phyloP scores from a whole-genome alignment of 306 rosid genomes.

The Cicer arietinum region DNA sequence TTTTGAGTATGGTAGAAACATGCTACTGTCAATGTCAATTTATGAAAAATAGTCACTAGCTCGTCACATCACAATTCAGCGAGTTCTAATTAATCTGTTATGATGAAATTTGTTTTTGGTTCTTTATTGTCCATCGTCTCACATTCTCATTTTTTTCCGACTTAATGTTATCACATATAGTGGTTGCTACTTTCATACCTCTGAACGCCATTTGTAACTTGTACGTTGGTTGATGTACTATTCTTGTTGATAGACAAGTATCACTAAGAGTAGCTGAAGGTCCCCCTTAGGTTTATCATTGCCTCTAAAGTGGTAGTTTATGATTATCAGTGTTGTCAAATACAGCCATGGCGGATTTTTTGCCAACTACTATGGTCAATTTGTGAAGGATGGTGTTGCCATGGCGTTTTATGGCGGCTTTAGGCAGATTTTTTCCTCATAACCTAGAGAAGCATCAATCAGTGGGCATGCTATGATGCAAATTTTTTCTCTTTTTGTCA shows the following conservation, averaged over 20 bases:
- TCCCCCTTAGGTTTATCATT: slow-evolving; percentile 17
- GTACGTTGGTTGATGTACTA: slow-evolving; percentile 33
- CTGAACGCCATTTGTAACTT: slow-evolving; percentile 32
- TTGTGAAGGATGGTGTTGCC: not conserved
- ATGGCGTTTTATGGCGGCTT: not conserved
- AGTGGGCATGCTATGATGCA: slow-evolving; percentile 37
- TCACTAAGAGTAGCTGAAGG: slow-evolving; percentile 31
- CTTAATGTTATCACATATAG: not conserved
- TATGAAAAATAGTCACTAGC: slow-evolving; percentile 19
- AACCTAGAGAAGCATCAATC: slow-evolving; percentile 35
- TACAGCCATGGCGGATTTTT: not conserved
- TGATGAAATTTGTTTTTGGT: slow-evolving; percentile 8
- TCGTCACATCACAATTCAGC: slow-evolving; percentile 20
- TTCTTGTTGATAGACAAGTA: slow-evolving; percentile 2
- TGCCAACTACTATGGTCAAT: not conserved
- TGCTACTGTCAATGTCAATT: not conserved
- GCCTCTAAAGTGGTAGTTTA: slow-evolving; percentile 30
- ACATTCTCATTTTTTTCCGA: slow-evolving; percentile 5
- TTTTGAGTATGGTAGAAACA: slow-evolving; percentile 4
- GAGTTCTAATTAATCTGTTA: slow-evolving; percentile 8
- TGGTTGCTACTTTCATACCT: slow-evolving; percentile 35
- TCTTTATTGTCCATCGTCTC: not conserved
- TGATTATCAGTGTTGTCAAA: slow-evolving; percentile 5
- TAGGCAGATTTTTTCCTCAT: not conserved
- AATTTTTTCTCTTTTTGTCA: not conserved